A percentile compares a stretch with the other conserved stretches of the same genome.
phyloP scores from a whole-genome alignment of 108 stramenopile genomes.

The Pseudonitzschia pungens region DNA sequence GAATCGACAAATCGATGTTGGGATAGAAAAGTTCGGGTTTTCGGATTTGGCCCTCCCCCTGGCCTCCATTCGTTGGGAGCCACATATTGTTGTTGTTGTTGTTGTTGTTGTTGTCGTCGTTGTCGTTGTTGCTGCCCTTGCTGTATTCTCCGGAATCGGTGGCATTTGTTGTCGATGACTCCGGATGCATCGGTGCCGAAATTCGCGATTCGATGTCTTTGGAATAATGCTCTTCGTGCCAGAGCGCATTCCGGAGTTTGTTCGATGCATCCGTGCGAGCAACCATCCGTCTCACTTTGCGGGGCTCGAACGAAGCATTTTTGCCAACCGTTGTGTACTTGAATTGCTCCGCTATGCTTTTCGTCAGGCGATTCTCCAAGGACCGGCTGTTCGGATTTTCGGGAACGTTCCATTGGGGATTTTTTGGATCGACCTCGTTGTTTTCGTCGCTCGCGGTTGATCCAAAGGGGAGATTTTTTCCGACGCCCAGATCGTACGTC shows the following conservation, averaged over 20 bases:
- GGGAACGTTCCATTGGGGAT: conserved; percentile 18
- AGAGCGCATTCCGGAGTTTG: conserved; percentile 47
- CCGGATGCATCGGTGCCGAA: neutral
- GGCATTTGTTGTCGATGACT: neutral
- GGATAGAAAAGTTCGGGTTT: conserved; percentile 42
- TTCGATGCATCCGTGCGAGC: conserved; percentile 35
- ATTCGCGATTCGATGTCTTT: neutral
- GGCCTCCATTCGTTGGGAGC: neutral
- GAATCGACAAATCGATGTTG: conserved; percentile 65
- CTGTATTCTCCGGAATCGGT: neutral
- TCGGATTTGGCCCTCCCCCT: conserved; percentile 10
- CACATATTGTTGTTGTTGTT: neutral
- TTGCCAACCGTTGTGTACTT: neutral
- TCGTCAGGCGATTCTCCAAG: neutral
- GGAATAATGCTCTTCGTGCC: conserved; percentile 59
- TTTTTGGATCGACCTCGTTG: conserved; percentile 5
- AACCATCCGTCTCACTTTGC: conserved; percentile 30
- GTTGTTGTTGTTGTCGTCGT: no score
- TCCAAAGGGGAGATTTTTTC: conserved; percentile 42
- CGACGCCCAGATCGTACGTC: conserved; percentile 17
- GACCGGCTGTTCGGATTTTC: conserved; percentile 12
- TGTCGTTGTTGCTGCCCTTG: no score
- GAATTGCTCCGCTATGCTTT: neutral
- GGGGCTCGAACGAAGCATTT: neutral
- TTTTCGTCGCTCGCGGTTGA: neutral